Evolutionary conservation across 225 moss, liverwort and hornwort species (phyloP), one percentile per base, ranked within the genome.

Genomic region (Anthoceros angustus): DNA sequence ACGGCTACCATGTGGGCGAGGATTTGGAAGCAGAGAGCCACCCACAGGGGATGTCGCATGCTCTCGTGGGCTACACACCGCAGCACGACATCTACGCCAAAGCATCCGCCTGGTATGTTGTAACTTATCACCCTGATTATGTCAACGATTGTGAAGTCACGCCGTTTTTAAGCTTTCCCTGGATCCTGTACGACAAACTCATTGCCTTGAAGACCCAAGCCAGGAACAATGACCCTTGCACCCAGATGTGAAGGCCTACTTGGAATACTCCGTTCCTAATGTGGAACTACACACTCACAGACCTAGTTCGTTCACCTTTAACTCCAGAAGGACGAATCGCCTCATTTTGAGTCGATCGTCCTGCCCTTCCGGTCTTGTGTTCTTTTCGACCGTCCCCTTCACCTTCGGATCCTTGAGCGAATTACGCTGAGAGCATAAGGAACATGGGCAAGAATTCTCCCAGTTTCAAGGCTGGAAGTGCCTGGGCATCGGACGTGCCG

Each of bases 91-190:
- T 45, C 32, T 68, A 72, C 64, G 74, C 70, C 21, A 77, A 74
- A 50, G 74, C 74, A 62, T 80, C 80, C 0, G 77, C 80, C n/a
- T 80, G 80, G 80, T 80, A 80, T 49, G 65, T 72, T 63, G 77
- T 74, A 0, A 77, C 80, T 0, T 77, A 80, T 68, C 72, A 74
- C 41, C 0, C 9, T 8, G 25, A 41, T 5, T 72, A 72, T 46
- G 11, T 76, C 43, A 45, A 25, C 12, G 32, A 32, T 32, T 18
- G 38, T 9, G 63, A 50, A 15, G 42, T 60, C 45, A 25, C 68
- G 42, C 68, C 74, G 24, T 63, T 80, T 64, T 12, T 77, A 9
- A 80, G 80, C 61, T 80, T 80, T 65, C 80, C 80, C 5, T 80
- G 80, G 80, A 67, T 72, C 40, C 55, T 80, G 25, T 69, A 67